These are phyloP conservation scores for Staphylotrichum tortipilum DNA, from an alignment of 495 filamentous ascomycete genomes.

Conservation along the genomic window DNA sequence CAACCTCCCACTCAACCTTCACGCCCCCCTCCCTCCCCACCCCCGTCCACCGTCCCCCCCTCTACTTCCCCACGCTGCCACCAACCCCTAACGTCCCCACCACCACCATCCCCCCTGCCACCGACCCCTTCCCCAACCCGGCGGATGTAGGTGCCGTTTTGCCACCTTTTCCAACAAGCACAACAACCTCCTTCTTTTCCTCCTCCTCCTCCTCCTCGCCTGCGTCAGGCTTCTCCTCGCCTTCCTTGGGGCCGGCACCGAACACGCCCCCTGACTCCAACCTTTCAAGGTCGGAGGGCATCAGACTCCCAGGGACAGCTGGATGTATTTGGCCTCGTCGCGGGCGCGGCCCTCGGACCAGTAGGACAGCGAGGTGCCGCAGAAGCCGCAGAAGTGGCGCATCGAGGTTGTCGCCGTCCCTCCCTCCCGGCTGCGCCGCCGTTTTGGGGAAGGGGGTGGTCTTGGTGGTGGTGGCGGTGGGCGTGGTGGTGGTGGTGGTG, in stretches of 20 bases:
- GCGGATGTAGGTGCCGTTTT: slow-evolving; percentile 63
- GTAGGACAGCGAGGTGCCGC: slow-evolving; percentile 69
- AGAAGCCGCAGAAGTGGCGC: slow-evolving; percentile 84
- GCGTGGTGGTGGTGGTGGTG: no score
- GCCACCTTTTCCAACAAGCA: slow-evolving; percentile 82
- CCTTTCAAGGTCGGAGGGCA: slow-evolving; percentile 65
- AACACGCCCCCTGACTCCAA: slow-evolving; percentile 50
- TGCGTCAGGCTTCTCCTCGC: slow-evolving; percentile 6
- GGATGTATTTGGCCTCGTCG: slow-evolving; percentile 65
- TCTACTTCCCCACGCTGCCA: no score
- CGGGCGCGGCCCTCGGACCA: slow-evolving; percentile 62
- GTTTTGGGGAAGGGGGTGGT: no score
- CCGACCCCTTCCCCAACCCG: slow-evolving; percentile 48
- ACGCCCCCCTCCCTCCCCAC: slow-evolving; percentile 47
- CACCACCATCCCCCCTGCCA: no score
- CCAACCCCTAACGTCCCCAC: no score
- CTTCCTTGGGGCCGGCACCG: slow-evolving; percentile 34
- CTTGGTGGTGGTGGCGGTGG: no score
- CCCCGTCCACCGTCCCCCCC: slow-evolving; percentile 49
- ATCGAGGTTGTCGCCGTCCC: no score
- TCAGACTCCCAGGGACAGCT: slow-evolving; percentile 65
- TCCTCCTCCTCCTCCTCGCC: slow-evolving; percentile 11
- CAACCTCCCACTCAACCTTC: slow-evolving; percentile 73
- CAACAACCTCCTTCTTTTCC: slow-evolving; percentile 37
- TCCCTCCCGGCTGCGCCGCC: no score